Evolutionary conservation across 2,329 filamentous ascomycete species (phyloP).

Genomic region (Plenodomus lindquistii): DNA sequence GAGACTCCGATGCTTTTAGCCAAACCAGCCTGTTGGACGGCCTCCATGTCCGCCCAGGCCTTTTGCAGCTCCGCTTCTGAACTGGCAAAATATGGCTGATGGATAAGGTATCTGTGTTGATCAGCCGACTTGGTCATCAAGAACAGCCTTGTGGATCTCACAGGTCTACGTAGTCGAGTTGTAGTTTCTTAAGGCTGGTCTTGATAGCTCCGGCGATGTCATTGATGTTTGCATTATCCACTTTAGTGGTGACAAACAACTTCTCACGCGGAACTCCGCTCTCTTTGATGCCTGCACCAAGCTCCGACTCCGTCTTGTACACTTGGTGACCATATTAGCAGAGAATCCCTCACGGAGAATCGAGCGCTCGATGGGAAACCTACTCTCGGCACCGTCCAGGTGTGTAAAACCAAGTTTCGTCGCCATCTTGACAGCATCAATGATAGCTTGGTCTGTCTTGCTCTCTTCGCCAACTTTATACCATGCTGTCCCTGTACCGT

Average conservation of each 20-base stretch:
- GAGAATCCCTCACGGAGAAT: not conserved
- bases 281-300: slow-evolving; percentile 53
- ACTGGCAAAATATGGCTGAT: slow-evolving; percentile 62
- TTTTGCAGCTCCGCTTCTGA: slow-evolving; percentile 59
- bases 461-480: slow-evolving; percentile 57
- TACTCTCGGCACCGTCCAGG: slow-evolving; percentile 74
- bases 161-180: slow-evolving; percentile 65
- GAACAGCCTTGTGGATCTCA: slow-evolving; percentile 39
- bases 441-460: slow-evolving; percentile 60
- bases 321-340: slow-evolving; percentile 26
- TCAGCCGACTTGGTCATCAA: not conserved
- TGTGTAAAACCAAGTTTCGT: slow-evolving; percentile 73
- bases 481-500: slow-evolving; percentile 73
- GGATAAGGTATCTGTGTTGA: slow-evolving; percentile 60
- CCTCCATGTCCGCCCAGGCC: slow-evolving; percentile 65
- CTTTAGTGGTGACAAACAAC: slow-evolving; percentile 61
- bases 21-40: slow-evolving; percentile 59
- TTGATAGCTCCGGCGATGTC: slow-evolving; percentile 62
- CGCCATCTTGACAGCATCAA: slow-evolving; percentile 63
- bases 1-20: slow-evolving; percentile 66
- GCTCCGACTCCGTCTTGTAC: slow-evolving; percentile 57
- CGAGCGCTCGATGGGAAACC: slow-evolving; percentile 7
- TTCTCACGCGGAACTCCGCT: slow-evolving; percentile 51
- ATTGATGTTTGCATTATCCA: slow-evolving; percentile 51
- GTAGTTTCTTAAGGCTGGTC: slow-evolving; percentile 61